These are phyloP conservation scores for Phytophthora multivora DNA, from an alignment of 352 stramenopile genomes.

Conservation along the genomic window DNA sequence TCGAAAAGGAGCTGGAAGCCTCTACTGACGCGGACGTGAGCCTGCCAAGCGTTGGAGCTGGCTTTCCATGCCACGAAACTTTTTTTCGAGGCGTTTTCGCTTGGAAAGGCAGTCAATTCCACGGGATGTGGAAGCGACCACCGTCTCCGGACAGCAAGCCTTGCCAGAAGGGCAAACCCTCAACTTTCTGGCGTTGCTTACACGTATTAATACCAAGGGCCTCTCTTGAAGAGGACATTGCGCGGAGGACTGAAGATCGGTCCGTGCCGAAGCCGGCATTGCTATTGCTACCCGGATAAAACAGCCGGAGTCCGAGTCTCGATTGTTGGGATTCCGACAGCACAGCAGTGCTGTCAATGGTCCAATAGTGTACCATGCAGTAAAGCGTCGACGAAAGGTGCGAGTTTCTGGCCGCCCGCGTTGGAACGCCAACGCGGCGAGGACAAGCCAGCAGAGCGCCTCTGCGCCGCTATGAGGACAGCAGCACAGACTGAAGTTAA, in stretches of 20 bases:
- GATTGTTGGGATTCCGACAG: not conserved
- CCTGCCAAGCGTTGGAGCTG: constrained; percentile 8
- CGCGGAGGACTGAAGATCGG: too few relatives aligned
- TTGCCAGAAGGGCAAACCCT: too few relatives aligned
- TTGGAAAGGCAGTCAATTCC: constrained; percentile 12
- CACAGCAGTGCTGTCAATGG: not conserved
- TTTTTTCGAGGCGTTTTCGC: constrained; percentile 21
- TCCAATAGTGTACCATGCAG: too few relatives aligned
- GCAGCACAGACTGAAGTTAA: not conserved
- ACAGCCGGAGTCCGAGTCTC: constrained; percentile 15
- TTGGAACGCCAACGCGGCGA: constrained; percentile 18
- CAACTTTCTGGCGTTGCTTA: not conserved
- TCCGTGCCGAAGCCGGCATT: too few relatives aligned
- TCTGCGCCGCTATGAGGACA: not conserved
- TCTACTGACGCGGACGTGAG: constrained; percentile 5
- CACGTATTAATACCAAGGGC: not conserved
- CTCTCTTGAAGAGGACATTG: too few relatives aligned
- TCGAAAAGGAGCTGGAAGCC: constrained; percentile 3
- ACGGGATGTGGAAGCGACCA: too few relatives aligned
- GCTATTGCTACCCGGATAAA: constrained; percentile 2
- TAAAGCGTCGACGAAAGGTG: constrained; percentile 5
- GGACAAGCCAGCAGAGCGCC: constrained; percentile 16
- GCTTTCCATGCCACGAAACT: constrained; percentile 5
- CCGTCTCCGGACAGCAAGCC: too few relatives aligned
- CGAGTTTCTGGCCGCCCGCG: constrained; percentile 12